These are phyloP conservation scores for Phenoliferia sp. DNA, from an alignment of 1,284 basidiomycete species.

Conservation along the genomic window DNA sequence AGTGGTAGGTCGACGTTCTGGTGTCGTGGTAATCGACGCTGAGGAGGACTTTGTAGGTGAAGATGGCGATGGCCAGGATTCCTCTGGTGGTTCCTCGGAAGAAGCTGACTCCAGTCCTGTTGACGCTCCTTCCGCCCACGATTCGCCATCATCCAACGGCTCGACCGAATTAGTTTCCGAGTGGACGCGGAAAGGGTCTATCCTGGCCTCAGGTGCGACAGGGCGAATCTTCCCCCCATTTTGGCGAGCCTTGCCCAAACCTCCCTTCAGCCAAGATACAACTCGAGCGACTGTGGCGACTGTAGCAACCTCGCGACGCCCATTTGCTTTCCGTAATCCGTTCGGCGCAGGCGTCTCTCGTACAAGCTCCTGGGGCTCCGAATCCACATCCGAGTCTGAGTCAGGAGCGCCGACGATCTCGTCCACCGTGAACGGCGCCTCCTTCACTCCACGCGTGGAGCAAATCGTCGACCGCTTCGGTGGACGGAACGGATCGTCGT, in stretches of 20 bases:
- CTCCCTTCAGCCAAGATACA: slow-evolving; percentile 36
- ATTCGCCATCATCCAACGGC: slow-evolving; percentile 13
- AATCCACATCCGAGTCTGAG: slow-evolving; percentile 22
- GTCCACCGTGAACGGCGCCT: slow-evolving; percentile 37
- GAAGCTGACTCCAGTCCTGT: neutral
- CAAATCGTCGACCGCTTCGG: slow-evolving; percentile 38
- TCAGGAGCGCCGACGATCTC: slow-evolving; percentile 21
- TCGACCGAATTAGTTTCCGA: neutral
- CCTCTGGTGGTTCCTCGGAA: neutral
- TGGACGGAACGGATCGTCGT: slow-evolving; percentile 29
- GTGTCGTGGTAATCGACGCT: neutral
- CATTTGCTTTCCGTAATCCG: slow-evolving; percentile 1
- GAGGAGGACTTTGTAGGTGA: neutral
- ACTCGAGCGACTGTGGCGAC: slow-evolving; percentile 31
- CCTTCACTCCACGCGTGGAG: slow-evolving; percentile 39
- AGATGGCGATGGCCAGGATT: neutral
- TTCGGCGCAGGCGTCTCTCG: slow-evolving; percentile 2
- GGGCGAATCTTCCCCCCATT: slow-evolving; percentile 13
- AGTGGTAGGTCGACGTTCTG: neutral
- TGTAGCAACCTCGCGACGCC: slow-evolving; percentile 11
- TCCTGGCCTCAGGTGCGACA: neutral
- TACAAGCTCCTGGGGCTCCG: slow-evolving; percentile 27
- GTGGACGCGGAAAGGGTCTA: slow-evolving; percentile 14
- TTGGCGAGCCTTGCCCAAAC: slow-evolving; percentile 18
- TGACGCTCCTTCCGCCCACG: neutral